Evolutionary conservation across 768 basidiomycete species (phyloP).

Genomic region (Pleurotus eryngii): DNA sequence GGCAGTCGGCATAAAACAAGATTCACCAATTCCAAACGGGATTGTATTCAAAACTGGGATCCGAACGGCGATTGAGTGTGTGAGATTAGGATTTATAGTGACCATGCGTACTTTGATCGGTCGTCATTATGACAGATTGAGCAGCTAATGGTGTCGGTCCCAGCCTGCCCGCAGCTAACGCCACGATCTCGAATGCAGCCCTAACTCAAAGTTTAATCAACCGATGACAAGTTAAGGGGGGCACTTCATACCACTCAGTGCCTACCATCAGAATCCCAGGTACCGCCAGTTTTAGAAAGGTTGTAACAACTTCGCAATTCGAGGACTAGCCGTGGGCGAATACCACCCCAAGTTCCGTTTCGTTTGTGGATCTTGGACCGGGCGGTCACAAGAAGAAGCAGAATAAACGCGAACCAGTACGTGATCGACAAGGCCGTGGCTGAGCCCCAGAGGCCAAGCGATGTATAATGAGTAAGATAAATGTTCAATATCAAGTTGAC

Average conservation of each 20-base stretch:
- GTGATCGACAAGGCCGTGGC: constrained; percentile 65
- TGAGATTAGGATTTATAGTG: no score
- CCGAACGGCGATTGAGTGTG: not conserved
- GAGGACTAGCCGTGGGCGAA: constrained; percentile 42
- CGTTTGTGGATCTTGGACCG: constrained; percentile 48
- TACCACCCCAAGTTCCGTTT: constrained; percentile 65
- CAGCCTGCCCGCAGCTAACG: constrained; percentile 69
- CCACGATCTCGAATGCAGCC: constrained; percentile 82
- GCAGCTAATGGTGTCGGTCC: constrained; percentile 68
- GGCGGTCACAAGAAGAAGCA: constrained; percentile 47
- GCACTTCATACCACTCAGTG: constrained; percentile 63
- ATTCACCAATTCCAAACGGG: constrained; percentile 65
- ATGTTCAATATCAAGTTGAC: constrained; percentile 63
- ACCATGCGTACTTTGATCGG: constrained; percentile 58
- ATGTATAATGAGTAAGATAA: constrained; percentile 58
- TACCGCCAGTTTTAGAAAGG: constrained; percentile 65
- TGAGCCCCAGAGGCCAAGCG: constrained; percentile 62
- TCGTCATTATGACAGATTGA: constrained; percentile 59
- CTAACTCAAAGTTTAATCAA: constrained; percentile 27
- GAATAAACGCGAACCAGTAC: constrained; percentile 64
- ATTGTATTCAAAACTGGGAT: constrained; percentile 62
- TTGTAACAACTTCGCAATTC: constrained; percentile 45
- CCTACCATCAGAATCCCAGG: constrained; percentile 79
- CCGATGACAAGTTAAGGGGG: not conserved
- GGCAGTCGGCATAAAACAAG: not conserved